These are phyloP conservation scores for Rubroshorea leprosula DNA, from an alignment of 345 rosid species.

Conservation along the genomic window DNA sequence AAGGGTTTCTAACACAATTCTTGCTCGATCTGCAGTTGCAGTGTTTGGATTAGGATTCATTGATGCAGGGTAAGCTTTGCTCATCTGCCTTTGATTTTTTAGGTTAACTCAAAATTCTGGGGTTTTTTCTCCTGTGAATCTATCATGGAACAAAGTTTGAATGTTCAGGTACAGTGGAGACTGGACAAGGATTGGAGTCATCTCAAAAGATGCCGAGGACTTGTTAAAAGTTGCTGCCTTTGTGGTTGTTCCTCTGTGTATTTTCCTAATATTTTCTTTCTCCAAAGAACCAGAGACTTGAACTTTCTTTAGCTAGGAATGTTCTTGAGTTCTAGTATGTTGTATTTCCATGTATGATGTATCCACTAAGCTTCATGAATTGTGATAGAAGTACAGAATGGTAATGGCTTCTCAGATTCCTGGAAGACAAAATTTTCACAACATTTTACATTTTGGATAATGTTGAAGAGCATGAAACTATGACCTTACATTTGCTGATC, in stretches of 20 bases:
- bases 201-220: constrained; percentile 61
- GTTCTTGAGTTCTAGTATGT: no score
- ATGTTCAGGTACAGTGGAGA: constrained; percentile 74
- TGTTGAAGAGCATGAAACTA: no score
- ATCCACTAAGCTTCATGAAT: no score
- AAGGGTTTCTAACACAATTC: constrained; percentile 24
- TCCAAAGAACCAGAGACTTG: constrained; percentile 20
- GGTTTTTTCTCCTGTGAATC: no score
- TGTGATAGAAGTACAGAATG: no score
- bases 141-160: background rate
- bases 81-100: background rate
- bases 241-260: constrained; percentile 59
- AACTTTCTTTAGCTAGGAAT: background rate
- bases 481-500: no score
- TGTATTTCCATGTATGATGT: no score
- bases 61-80: constrained; percentile 61
- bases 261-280: constrained; percentile 39
- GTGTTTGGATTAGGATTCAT: constrained; percentile 62
- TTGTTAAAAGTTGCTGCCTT: constrained; percentile 64
- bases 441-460: no score
- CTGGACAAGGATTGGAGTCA: constrained; percentile 90
- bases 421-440: no score
- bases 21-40: constrained; percentile 39
- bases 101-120: background rate
- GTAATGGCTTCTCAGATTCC: no score